Base-by-base conservation (phyloP, 2,329 filamentous ascomycete species). In the Trichoderma breve region DNA sequence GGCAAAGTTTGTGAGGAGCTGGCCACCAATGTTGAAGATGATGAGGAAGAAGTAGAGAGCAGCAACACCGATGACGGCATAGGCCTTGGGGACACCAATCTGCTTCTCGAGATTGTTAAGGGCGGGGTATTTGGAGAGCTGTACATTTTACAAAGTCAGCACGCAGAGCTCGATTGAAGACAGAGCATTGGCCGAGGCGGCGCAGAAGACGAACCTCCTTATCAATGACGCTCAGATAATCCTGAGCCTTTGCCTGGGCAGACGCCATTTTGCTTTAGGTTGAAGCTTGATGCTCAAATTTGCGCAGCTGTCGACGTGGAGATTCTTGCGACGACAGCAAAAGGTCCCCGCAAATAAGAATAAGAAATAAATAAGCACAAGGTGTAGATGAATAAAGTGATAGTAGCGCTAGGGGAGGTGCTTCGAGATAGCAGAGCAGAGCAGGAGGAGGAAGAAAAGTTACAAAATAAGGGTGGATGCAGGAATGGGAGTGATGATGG, bases 21-120 rank as follows among this genome's bases (percentile, higher is more conserved):
- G 93, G 78, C 93, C 93, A 75, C 92, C 93, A 75, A 96, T 92
- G 88, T 97, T 97, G 88, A 97, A 94, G 85, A 96, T 90, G 84
- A 96, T 93, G 77, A 96, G 89, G 86, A 95, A 94, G 85, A 96
- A 94, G 87, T 97, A 97, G 76, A 95, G 89, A 66, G 90, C 90
- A 73, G 83, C 91, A 72, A 93, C 80, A 78, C 93, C 93, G 77
- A 95, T 90, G 80, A 93, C 88, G 76, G 90, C 91, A 82, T 97
- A 96, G 79, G 93, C 91, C 87, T 97, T 97, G 81, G 93, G 93
- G 65, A 96, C 88, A 72, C 89, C 90, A 75, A 91, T 92, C 83
- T 93, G 90, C 88, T 91, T 93, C 89, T 97, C 93, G 79, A 96
- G 88, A 85, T 95, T 94, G 88, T 91, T 92, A 81, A 96, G 89